Evolutionary conservation across 768 basidiomycete species (phyloP), one percentile per base, ranked within the genome.

Genomic region (Myochromella boudieri): DNA sequence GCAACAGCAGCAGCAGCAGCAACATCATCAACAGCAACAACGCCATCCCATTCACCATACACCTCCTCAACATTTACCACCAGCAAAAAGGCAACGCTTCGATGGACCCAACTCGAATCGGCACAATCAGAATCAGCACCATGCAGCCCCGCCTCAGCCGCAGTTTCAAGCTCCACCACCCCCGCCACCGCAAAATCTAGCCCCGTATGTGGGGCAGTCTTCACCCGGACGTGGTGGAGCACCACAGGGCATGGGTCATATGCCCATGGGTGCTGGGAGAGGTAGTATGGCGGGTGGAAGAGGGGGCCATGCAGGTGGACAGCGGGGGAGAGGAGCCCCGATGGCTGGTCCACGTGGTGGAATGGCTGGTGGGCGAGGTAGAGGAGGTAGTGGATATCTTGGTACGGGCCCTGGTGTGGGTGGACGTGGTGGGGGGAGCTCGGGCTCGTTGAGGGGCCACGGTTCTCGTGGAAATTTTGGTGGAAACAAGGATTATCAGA

Each of bases 31-130:
- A 63, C 77, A 74, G 51, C 71, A 68, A 44, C 76, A 67, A 53
- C 76, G 68, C 38, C 78, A 74, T 25, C 78, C 77, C 40, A 52
- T 74, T 42, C 70, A 84, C 53, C 87, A 90, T 53, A 69, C 80
- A 0, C 80, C 85, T 8, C 84, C 85, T 27, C 87, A 88, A 56
- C 86, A 91, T 59, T 72, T 85, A n/a, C 94, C 94, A 7, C 93
- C 94, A 2, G 92, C 92, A 1, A 97, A 97, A 65, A 75, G 94
- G 43, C 91, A 85, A 56, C 80, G 92, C 33, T 94, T 94, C 60
- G 94, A 95, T 61, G 85, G 84, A 4, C 87, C 88, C 1, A 78
- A 69, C 51, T 69, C 75, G 34, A 74, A 70, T 54, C 72, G 76
- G 40, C 76, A 76, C 46, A 72, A 68, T 55, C 78, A 75, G 51